Percentiles rank a stretch among this genome's conserved stretches.
Evolutionary conservation across 176 grass and related monocot genomes (phyloP).

Genomic region (Tillandsia fasciculata): DNA sequence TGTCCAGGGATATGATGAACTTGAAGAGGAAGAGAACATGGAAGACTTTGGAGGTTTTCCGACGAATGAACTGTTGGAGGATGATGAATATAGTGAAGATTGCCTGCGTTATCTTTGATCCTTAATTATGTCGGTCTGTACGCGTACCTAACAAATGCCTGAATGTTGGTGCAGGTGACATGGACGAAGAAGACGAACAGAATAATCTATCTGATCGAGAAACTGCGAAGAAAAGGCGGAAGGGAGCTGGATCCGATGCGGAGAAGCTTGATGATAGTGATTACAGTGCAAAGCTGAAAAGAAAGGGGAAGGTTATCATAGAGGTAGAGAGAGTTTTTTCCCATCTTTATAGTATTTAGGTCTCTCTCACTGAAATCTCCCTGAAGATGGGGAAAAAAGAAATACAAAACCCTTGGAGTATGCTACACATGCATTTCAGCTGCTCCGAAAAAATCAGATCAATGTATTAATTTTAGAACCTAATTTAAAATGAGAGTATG

Average conservation of each 20-base stretch:
- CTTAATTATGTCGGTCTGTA: neutral
- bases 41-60: conserved; percentile 60
- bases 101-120: neutral
- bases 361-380: neutral
- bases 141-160: neutral
- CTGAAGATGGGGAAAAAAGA: too few relatives aligned
- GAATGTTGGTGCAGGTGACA: conserved; percentile 23
- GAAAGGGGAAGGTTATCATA: conserved; percentile 56
- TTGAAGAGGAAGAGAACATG: conserved; percentile 74
- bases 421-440: too few relatives aligned
- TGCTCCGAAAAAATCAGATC: too few relatives aligned
- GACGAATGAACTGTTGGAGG: neutral
- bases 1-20: conserved; percentile 60
- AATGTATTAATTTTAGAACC: neutral
- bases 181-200: conserved; percentile 35
- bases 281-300: conserved; percentile 35
- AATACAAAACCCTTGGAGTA: too few relatives aligned
- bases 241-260: conserved; percentile 22
- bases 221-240: conserved; percentile 33
- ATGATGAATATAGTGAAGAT: conserved; percentile 30
- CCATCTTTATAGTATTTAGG: neutral
- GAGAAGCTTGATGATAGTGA: conserved; percentile 25
- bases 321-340: conserved; percentile 40
- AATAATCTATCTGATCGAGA: conserved; percentile 20
- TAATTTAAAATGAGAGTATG: neutral